These are phyloP conservation scores for Barnettozyma salicaria DNA, from an alignment of 805 yeast species.

Conservation along the genomic window DNA sequence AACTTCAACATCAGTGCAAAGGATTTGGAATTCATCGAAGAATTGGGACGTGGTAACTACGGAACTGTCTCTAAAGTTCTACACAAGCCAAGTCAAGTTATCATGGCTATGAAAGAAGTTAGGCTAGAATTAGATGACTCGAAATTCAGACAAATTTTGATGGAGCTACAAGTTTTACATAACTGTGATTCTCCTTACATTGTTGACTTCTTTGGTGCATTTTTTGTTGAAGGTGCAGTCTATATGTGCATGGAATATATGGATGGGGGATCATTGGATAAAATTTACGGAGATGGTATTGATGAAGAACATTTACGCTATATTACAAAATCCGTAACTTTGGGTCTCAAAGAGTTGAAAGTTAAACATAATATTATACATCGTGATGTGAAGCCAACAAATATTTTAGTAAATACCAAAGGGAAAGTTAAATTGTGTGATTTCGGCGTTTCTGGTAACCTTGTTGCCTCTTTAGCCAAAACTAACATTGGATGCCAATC, in stretches of 20 bases:
- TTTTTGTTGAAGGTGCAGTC: constrained; percentile 95
- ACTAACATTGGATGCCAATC: constrained; percentile 97
- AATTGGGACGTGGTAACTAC: constrained; percentile 92
- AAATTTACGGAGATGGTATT: constrained; percentile 67
- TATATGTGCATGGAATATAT: constrained; percentile 97
- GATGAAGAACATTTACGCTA: constrained; percentile 77
- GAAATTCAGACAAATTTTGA: constrained; percentile 88
- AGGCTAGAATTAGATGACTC: constrained; percentile 87
- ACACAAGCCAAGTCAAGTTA: constrained; percentile 85
- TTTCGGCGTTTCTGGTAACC: constrained; percentile 92
- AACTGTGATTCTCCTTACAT: constrained; percentile 86
- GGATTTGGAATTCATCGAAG: constrained; percentile 76
- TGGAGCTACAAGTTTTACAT: constrained; percentile 94
- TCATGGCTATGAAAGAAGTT: constrained; percentile 98
- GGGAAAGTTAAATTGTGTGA: constrained; percentile 94
- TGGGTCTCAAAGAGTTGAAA: constrained; percentile 77
- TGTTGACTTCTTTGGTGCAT: constrained; percentile 96
- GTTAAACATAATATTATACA: constrained; percentile 91
- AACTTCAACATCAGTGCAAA: constrained; percentile 82
- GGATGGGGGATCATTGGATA: constrained; percentile 95
- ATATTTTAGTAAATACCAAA: constrained; percentile 69
- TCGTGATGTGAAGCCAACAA: constrained; percentile 95
- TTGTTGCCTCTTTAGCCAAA: constrained; percentile 90
- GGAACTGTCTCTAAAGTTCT: constrained; percentile 92
- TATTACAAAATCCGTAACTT: constrained; percentile 71